Evolutionary conservation across 2,329 filamentous ascomycete species (phyloP), one percentile per base, ranked within the genome.

Genomic region (Rosellinia necatrix): DNA sequence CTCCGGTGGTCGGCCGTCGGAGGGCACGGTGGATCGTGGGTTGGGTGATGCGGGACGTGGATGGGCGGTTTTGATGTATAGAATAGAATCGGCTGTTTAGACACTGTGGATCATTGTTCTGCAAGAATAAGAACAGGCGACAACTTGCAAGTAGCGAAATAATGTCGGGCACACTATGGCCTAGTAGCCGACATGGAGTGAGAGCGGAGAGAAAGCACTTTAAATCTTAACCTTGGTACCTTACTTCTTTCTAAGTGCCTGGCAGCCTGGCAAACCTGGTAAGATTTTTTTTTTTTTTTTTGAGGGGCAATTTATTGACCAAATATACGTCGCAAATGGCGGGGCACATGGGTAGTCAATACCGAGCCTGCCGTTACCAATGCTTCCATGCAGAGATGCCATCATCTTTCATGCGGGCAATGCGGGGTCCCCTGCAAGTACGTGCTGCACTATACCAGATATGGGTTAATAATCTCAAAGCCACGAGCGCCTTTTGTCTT

Each of bases 391-490:
- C 21, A 15, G 15, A 10, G 10, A 43, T 52, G 22, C 42, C 49
- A 57, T 49, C 54, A 57, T 57, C 27, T 41, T 47, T 29, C 24
- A 34, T 52, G 49, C 49, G 53, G 5, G 41, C 42, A 21, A 56
- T 56, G 53, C 53, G 53, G 54, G 54, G 54, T 44, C 37, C 51
- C 44, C 43, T 54, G 51, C 44, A 48, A 42, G 19, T 13, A 6
- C 29, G n/a, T n/a, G 12, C 29, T 13, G 29, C 40, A 15, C 40
- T 29, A 42, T 29, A 17, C 40, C 24, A 4, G 19, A 15, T 17
- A 17, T 3, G 13, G 24, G 6, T 17, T 22, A 27, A 27, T 10
- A n/a, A 15, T 5, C 24, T 17, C 6, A 10, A 27, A 42, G 40
- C 40, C 22, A 27, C 40, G 6, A 27, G 22, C 7, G 12, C 22